A percentile compares a stretch with the other conserved stretches of the same genome.
Conservation (phyloP, 768 basidiomycete species). For the Kwoniella sp. region DNA sequence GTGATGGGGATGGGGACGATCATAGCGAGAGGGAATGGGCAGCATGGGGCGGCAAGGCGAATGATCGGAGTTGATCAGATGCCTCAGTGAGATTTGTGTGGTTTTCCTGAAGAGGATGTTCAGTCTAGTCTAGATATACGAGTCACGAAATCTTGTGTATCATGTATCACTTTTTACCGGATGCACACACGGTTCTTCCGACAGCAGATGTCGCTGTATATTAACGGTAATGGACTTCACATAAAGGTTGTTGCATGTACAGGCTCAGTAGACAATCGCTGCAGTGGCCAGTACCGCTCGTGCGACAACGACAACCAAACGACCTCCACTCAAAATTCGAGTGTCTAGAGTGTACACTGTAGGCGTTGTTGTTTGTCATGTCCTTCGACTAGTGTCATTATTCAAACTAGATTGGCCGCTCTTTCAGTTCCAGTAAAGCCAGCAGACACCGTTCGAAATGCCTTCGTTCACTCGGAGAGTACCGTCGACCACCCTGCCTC, state of each 20-base stretch:
- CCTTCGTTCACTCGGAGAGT: constrained; percentile 55
- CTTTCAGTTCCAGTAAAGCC: neutral
- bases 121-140: no score
- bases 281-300: no score
- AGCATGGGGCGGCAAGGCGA: constrained; percentile 9
- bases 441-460: constrained; percentile 30
- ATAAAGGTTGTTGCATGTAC: no score
- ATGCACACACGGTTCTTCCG: no score
- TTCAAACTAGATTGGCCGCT: no score
- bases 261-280: no score
- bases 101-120: neutral
- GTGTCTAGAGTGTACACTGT: neutral
- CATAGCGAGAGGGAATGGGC: constrained; percentile 14
- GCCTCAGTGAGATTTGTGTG: no score
- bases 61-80: neutral
- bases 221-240: no score
- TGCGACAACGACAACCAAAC: no score
- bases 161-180: constrained; percentile 1
- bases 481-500: constrained; percentile 33
- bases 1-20: constrained; percentile 19
- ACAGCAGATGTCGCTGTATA: no score
- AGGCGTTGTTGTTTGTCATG: neutral
- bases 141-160: constrained; percentile 2
- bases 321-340: constrained; percentile 8
- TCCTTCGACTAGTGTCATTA: neutral